These are phyloP conservation scores for Asterophora parasitica DNA, from an alignment of 768 basidiomycete species.

Conservation along the genomic window DNA sequence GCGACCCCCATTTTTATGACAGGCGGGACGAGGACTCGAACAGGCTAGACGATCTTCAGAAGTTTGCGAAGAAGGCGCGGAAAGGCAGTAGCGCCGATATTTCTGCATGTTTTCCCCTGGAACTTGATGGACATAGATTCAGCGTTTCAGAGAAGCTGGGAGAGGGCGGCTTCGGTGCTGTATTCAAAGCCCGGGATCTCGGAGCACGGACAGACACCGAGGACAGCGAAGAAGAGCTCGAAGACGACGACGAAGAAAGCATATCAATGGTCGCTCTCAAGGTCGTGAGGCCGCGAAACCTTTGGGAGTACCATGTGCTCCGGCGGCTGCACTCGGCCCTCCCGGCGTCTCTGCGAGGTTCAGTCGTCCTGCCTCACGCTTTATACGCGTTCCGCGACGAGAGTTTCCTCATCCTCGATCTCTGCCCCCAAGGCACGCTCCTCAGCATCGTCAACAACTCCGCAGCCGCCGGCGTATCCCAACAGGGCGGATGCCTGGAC, in stretches of 20 bases:
- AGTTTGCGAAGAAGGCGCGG: constrained; percentile 51
- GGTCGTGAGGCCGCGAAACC: constrained; percentile 79
- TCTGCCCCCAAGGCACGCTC: constrained; percentile 87
- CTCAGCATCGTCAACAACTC: constrained; percentile 91
- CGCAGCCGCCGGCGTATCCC: constrained; percentile 64
- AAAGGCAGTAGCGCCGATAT: constrained; percentile 38
- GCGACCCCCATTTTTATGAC: constrained; percentile 60
- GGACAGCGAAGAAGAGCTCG: constrained; percentile 49
- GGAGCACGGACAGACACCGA: constrained; percentile 45
- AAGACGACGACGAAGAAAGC: constrained; percentile 52
- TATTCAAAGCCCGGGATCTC: constrained; percentile 77
- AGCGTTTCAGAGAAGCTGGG: constrained; percentile 84
- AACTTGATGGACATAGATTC: constrained; percentile 60
- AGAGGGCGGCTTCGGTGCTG: constrained; percentile 94
- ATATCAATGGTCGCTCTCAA: constrained; percentile 77
- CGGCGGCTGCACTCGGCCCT: constrained; percentile 70
- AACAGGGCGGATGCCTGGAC: constrained; percentile 79
- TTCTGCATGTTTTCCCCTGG: constrained; percentile 45
- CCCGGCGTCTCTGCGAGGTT: constrained; percentile 50
- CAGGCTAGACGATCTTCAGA: constrained; percentile 67
- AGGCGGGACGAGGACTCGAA: constrained; percentile 48
- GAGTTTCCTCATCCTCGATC: constrained; percentile 83
- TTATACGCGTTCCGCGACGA: constrained; percentile 87
- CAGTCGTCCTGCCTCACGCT: constrained; percentile 72
- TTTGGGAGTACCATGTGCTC: constrained; percentile 92